Percentiles rank a stretch among this genome's conserved stretches.
Evolutionary conservation across 2,329 filamentous ascomycete genomes (phyloP).

Genomic region (Calonectria ilicicola): DNA sequence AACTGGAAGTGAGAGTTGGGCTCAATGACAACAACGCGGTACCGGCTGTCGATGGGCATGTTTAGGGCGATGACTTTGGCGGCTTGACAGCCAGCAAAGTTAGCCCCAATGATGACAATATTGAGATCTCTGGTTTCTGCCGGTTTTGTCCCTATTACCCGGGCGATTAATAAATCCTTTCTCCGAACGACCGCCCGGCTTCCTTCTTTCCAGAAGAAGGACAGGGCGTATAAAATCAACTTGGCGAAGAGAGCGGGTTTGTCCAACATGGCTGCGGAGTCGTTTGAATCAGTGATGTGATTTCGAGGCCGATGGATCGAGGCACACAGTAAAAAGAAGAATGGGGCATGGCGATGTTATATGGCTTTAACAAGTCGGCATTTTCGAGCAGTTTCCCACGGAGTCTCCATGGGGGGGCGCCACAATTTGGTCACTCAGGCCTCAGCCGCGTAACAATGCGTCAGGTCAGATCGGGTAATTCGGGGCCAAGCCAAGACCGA

Average conservation of each 20-base stretch:
- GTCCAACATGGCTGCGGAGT: constrained; percentile 38
- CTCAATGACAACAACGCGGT: constrained; percentile 68
- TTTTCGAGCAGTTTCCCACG: not conserved
- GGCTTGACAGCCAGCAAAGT: constrained; percentile 66
- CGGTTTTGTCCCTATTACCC: constrained; percentile 12
- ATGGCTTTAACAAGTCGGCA: not conserved
- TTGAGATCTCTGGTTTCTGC: constrained; percentile 49
- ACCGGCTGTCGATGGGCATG: constrained; percentile 59
- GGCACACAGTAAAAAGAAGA: too few species aligned
- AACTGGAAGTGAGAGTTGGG: constrained; percentile 72
- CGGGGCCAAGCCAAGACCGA: not conserved
- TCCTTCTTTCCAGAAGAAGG: constrained; percentile 35
- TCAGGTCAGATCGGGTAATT: not conserved
- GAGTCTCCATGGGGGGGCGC: not conserved
- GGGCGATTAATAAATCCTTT: constrained; percentile 27
- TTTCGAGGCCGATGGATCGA: not conserved
- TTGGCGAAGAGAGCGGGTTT: constrained; percentile 47
- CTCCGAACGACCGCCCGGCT: constrained; percentile 29
- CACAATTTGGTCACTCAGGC: not conserved
- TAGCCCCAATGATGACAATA: constrained; percentile 68
- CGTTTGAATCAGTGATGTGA: too few species aligned
- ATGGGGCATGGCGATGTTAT: not conserved
- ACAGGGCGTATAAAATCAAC: constrained; percentile 42
- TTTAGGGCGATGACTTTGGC: constrained; percentile 60
- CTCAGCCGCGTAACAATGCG: not conserved